Base-by-base conservation (phyloP, 2,329 filamentous ascomycete species). In the Fusarium goolgardi region DNA sequence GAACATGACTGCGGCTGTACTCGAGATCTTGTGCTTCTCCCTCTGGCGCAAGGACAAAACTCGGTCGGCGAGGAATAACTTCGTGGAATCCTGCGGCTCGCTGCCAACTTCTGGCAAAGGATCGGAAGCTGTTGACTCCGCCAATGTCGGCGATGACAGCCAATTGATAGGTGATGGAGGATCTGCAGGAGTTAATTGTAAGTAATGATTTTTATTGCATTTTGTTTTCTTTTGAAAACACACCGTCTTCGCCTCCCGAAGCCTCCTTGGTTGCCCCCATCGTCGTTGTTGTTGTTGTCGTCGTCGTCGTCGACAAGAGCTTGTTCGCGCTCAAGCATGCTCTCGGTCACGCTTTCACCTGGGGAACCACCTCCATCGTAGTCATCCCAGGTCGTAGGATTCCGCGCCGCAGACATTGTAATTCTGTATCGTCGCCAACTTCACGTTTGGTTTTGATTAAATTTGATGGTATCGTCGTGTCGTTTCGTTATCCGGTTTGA, bases 21-120 rank as follows among this genome's bases (percentile, higher is more conserved):
- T 81, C 77, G 41, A 81, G 75, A n/a, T 71, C 70, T 16, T 78
- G 75, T 43, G 70, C 68, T 25, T 70, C 67, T 41, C 69, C 84
- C 43, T 88, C 87, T 41, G 86, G 83, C 3, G 85, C 84, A 65
- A 89, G 86, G 54, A 92, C 83, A 76, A 97, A 93, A 34, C 92
- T 90, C 16, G 90, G 89, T 18, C 90, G 88, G 56, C 92, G 90
- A 7, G 93, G 93, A 34, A 96, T 90, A 71, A 97, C 92, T 78
- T 97, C 94, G 67, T 89, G 87, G 78, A 98, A 98, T 59, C 86
- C 90, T 27, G 94, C 93, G 37, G 95, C 95, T 77, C 95, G 90
- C 79, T 95, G 93, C 91, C 94, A 97, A 72, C 93, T 97, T 63
- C 91, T 88, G 44, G 94, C 92, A 77, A 98, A 98, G 74, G 94